phyloP scores from a whole-genome alignment of 805 yeast genomes.

The Sungouiozyma ichnusensis region DNA sequence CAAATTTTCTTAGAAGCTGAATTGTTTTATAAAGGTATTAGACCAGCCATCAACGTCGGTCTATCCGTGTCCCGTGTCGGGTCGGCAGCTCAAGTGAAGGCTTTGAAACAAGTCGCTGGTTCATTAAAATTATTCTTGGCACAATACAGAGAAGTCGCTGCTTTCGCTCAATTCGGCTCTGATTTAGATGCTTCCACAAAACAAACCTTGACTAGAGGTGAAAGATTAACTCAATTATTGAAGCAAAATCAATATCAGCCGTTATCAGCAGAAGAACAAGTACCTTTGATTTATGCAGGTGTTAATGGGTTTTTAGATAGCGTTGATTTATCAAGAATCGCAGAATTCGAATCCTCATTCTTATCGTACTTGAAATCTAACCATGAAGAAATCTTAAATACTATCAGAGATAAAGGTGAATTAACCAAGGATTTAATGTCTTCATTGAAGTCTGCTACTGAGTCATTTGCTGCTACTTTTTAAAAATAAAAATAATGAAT shows the following conservation, averaged over 20 bases:
- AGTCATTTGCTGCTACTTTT: slow-evolving; percentile 87
- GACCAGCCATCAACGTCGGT: slow-evolving; percentile 99
- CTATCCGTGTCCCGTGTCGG: slow-evolving; percentile 99
- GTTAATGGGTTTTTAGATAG: slow-evolving; percentile 97
- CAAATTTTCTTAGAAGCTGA: slow-evolving; percentile 99
- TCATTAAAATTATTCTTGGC: slow-evolving; percentile 99
- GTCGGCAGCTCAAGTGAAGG: slow-evolving; percentile 99
- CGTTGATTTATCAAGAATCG: slow-evolving; percentile 75
- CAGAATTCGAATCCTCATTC: slow-evolving; percentile 88
- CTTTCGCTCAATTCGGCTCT: slow-evolving; percentile 99
- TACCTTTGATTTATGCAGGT: slow-evolving; percentile 98
- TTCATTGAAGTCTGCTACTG: slow-evolving; percentile 82
- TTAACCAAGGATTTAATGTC: slow-evolving; percentile 79
- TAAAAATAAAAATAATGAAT: slow-evolving; percentile 28
- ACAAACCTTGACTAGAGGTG: slow-evolving; percentile 99
- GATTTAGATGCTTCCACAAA: slow-evolving; percentile 99
- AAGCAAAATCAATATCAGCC: slow-evolving; percentile 97
- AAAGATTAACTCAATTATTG: slow-evolving; percentile 97
- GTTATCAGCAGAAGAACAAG: slow-evolving; percentile 97
- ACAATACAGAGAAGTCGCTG: slow-evolving; percentile 99
- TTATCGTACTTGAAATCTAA: slow-evolving; percentile 84
- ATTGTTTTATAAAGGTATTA: slow-evolving; percentile 99
- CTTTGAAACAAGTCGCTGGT: slow-evolving; percentile 99
- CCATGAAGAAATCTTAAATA: slow-evolving; percentile 71
- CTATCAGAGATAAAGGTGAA: slow-evolving; percentile 84